phyloP scores from a whole-genome alignment of 768 basidiomycete genomes.

The Rubroboletus satanas region DNA sequence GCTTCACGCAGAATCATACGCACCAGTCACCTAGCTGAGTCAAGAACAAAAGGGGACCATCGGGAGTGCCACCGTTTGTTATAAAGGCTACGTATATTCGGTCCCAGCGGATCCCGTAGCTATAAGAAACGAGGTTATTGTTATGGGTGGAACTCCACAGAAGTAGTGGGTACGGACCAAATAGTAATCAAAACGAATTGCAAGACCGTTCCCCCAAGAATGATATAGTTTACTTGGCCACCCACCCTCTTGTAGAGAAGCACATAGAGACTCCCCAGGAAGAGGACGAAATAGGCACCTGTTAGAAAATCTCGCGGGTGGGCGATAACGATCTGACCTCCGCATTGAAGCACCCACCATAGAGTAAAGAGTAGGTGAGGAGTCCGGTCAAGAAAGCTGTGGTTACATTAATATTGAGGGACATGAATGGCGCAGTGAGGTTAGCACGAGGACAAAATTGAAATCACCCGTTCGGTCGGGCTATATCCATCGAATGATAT shows the following conservation, averaged over 20 bases:
- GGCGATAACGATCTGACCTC: background rate
- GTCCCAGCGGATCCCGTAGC: constrained; percentile 7
- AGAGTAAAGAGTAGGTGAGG: constrained; percentile 6
- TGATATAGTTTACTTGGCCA: background rate
- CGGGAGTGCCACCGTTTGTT: background rate
- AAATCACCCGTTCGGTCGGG: background rate
- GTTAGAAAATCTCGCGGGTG: background rate
- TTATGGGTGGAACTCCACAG: background rate
- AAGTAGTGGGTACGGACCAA: background rate
- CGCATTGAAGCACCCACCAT: background rate
- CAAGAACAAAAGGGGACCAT: constrained; percentile 4
- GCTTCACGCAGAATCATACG: background rate
- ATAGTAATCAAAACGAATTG: constrained; percentile 8
- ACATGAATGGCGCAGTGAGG: background rate
- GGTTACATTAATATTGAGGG: constrained; percentile 1
- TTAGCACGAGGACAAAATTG: too few species aligned
- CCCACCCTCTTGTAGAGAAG: background rate
- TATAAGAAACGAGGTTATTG: background rate
- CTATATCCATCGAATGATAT: background rate
- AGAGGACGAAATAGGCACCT: constrained; percentile 8
- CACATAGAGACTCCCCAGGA: constrained; percentile 6
- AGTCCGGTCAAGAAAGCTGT: constrained; percentile 9
- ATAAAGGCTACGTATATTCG: constrained; percentile 7
- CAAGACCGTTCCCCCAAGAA: constrained; percentile 1
- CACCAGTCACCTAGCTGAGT: constrained; percentile 1